A percentile compares a stretch with the other conserved stretches of the same genome.
phyloP scores from a whole-genome alignment of 2,329 filamentous ascomycete species.

The Fusarium tjaetaba region DNA sequence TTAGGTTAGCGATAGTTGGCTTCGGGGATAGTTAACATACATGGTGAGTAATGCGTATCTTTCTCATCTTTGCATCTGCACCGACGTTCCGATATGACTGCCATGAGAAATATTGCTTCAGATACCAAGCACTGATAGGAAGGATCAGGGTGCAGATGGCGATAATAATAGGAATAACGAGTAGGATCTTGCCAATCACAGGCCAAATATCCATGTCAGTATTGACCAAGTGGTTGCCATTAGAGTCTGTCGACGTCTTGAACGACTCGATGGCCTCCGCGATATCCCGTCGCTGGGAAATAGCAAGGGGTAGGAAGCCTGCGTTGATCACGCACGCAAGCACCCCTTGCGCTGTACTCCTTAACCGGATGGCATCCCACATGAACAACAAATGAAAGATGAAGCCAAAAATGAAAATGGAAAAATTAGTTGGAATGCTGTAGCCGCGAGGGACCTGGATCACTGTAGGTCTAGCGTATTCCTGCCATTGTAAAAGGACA shows the following conservation, averaged over 20 bases:
- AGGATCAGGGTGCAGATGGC: not conserved
- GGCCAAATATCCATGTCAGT: not conserved
- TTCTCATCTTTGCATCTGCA: constrained; percentile 2
- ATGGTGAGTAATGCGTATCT: not conserved
- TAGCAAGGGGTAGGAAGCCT: not conserved
- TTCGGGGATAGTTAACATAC: not conserved
- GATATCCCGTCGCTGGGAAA: not conserved
- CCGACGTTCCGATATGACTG: constrained; percentile 11
- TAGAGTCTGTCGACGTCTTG: not conserved
- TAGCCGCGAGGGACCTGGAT: not conserved
- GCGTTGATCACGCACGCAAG: constrained; percentile 1
- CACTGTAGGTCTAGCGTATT: not conserved
- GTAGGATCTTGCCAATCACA: not conserved
- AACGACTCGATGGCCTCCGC: not conserved
- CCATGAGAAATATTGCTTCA: constrained; percentile 9
- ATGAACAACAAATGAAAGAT: constrained; percentile 1
- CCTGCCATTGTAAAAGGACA: not conserved
- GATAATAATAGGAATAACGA: not conserved
- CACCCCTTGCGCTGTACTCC: constrained; percentile 3
- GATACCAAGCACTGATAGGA: not conserved
- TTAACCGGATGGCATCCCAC: constrained; percentile 3
- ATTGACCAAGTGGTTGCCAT: not conserved
- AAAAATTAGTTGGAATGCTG: not conserved
- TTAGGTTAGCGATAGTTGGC: not conserved
- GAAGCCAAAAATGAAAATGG: constrained; percentile 3